A percentile compares a stretch with the other conserved stretches of the same genome.
phyloP scores from a whole-genome alignment of 1,139 yeast species.

The Pichia sp. region DNA sequence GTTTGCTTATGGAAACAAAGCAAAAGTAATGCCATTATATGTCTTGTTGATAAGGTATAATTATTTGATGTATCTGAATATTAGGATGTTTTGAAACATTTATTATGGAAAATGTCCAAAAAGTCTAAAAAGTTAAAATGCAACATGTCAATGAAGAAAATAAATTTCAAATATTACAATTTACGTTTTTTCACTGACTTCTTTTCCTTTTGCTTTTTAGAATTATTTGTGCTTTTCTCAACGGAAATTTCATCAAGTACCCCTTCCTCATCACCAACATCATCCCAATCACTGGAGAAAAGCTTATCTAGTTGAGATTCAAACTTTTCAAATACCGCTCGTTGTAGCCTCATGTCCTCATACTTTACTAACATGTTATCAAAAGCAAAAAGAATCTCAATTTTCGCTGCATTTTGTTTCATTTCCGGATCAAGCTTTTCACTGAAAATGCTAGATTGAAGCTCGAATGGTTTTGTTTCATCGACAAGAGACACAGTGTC shows the following conservation, averaged over 20 bases:
- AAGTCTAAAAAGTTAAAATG: no score
- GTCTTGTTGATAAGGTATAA: no score
- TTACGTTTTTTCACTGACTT: slow-evolving; percentile 1
- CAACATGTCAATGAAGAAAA: no score
- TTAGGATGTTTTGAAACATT: no score
- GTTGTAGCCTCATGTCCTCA: slow-evolving; percentile 33
- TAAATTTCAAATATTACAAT: neutral
- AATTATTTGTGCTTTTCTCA: neutral
- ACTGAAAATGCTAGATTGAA: slow-evolving; percentile 19
- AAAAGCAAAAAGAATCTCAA: slow-evolving; percentile 43
- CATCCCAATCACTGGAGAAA: slow-evolving; percentile 15
- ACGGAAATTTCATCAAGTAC: neutral
- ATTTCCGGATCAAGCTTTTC: slow-evolving; percentile 6
- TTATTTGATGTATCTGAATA: no score
- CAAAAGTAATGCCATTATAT: no score
- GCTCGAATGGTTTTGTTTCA: slow-evolving; percentile 16
- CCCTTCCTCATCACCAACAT: slow-evolving; percentile 2
- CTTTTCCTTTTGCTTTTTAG: slow-evolving; percentile 1
- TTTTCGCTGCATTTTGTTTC: slow-evolving; percentile 13
- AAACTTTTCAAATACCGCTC: slow-evolving; percentile 24
- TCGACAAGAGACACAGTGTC: slow-evolving; percentile 1
- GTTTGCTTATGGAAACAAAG: no score
- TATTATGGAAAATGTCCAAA: no score
- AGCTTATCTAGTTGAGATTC: slow-evolving; percentile 16
- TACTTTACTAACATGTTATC: slow-evolving; percentile 51